These are phyloP conservation scores for Suhomyces maxii DNA, from an alignment of 1,139 yeast species.

Conservation along the genomic window DNA sequence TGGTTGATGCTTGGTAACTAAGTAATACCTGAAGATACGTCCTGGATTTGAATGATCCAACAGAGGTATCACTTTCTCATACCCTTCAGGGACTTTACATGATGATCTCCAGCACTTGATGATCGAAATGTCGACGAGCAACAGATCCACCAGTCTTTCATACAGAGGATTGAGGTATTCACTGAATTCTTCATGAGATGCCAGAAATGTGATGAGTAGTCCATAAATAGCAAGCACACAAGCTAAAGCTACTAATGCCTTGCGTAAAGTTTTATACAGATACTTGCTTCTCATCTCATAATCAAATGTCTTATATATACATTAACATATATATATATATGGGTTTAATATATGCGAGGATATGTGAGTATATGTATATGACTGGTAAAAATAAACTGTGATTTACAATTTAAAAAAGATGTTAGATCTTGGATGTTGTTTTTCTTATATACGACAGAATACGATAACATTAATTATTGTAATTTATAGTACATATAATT, in stretches of 20 bases:
- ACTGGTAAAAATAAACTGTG: neutral
- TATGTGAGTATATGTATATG: neutral
- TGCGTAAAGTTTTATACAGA: slow-evolving; percentile 6
- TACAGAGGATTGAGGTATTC: slow-evolving; percentile 1
- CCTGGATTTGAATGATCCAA: slow-evolving; percentile 9
- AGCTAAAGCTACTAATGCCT: slow-evolving; percentile 2
- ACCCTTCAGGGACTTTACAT: slow-evolving; percentile 15
- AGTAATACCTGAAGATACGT: slow-evolving; percentile 15
- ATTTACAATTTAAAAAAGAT: neutral
- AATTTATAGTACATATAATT: neutral
- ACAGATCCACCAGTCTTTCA: slow-evolving; percentile 2
- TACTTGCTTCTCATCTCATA: slow-evolving; percentile 8
- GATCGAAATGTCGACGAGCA: slow-evolving; percentile 14
- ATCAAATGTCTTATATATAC: neutral
- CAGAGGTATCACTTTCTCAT: slow-evolving; percentile 14
- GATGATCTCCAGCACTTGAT: slow-evolving; percentile 13
- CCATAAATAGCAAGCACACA: neutral
- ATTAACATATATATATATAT: neutral
- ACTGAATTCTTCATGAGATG: neutral
- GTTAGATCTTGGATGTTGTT: neutral
- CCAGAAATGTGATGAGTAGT: neutral
- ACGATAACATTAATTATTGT: slow-evolving; percentile 2
- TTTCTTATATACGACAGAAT: slow-evolving; percentile 5
- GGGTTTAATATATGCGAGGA: neutral
- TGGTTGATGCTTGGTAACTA: slow-evolving; percentile 14